Percentiles rank a stretch among this genome's conserved stretches.
Conservation (phyloP, 768 basidiomycete species). For the Trametopsis cervina region DNA sequence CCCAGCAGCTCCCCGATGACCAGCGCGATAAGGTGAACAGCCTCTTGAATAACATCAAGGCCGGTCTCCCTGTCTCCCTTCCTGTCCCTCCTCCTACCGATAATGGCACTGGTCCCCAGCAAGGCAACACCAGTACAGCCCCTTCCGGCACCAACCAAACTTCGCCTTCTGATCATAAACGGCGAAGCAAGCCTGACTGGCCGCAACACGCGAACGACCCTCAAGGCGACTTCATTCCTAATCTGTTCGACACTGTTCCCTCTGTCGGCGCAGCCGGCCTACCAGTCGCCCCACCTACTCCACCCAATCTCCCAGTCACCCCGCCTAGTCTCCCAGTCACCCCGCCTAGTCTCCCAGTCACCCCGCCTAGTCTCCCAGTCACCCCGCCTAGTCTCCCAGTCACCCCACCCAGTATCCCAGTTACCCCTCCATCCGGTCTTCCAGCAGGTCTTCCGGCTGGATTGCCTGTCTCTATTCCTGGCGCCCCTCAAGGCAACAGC, state of each 20-base stretch:
- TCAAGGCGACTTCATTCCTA: not conserved
- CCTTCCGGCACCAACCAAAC: not conserved
- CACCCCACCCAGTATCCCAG: not conserved
- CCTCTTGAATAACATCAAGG: not conserved
- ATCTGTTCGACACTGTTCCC: not conserved
- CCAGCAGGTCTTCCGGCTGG: too few species aligned
- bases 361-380: not conserved
- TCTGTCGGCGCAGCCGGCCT: not conserved
- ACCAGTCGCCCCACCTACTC: slow-evolving; percentile 3
- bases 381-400: not conserved
- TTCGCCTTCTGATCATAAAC: not conserved
- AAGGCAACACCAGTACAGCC: not conserved
- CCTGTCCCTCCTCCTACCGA: not conserved
- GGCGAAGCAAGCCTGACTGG: not conserved
- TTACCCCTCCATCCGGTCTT: slow-evolving; percentile 7
- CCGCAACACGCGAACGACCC: not conserved
- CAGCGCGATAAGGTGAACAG: not conserved
- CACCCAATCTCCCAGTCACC: not conserved
- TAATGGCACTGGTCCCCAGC: not conserved
- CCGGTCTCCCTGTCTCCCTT: slow-evolving; percentile 1
- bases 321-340: not conserved
- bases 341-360: not conserved
- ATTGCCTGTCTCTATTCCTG: not conserved
- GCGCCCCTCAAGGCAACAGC: not conserved
- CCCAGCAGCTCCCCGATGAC: not conserved